Conservation (phyloP, 352 stramenopile species). For the Globisporangium lucens region DNA sequence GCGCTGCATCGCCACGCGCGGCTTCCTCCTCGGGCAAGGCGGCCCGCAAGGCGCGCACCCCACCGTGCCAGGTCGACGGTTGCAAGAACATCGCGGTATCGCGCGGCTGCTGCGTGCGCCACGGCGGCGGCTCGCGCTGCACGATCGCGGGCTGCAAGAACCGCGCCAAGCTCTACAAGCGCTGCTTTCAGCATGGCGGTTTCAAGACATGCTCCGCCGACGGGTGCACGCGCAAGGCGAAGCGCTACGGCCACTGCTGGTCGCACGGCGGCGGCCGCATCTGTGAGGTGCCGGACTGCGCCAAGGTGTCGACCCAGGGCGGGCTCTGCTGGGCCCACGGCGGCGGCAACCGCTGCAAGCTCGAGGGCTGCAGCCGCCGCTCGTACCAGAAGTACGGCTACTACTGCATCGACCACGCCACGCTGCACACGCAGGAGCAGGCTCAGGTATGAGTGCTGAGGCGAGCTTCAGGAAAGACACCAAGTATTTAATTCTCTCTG, state of each 20-base stretch:
- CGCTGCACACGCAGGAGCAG: constrained; percentile 12
- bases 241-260: constrained; percentile 82
- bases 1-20: background rate
- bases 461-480: background rate
- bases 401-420: constrained; percentile 55
- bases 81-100: constrained; percentile 65
- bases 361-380: constrained; percentile 63
- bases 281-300: constrained; percentile 51
- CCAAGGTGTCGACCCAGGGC: constrained; percentile 64
- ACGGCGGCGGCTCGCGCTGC: constrained; percentile 37
- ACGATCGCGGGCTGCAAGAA: constrained; percentile 57
- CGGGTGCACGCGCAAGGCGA: constrained; percentile 66
- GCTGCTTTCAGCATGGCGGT: constrained; percentile 75
- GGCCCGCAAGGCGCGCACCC: constrained; percentile 43
- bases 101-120: constrained; percentile 39
- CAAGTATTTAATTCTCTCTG: constrained; percentile 9
- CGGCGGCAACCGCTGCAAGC: constrained; percentile 68
- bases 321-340: constrained; percentile 77
- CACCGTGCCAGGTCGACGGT: constrained; percentile 57
- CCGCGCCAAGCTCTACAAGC: constrained; percentile 68
- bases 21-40: background rate
- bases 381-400: constrained; percentile 80
- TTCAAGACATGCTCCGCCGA: constrained; percentile 65
- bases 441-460: background rate
- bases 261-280: constrained; percentile 68